Conservation (phyloP, 2,329 filamentous ascomycete genomes). For the Tolypocladium paradoxum region DNA sequence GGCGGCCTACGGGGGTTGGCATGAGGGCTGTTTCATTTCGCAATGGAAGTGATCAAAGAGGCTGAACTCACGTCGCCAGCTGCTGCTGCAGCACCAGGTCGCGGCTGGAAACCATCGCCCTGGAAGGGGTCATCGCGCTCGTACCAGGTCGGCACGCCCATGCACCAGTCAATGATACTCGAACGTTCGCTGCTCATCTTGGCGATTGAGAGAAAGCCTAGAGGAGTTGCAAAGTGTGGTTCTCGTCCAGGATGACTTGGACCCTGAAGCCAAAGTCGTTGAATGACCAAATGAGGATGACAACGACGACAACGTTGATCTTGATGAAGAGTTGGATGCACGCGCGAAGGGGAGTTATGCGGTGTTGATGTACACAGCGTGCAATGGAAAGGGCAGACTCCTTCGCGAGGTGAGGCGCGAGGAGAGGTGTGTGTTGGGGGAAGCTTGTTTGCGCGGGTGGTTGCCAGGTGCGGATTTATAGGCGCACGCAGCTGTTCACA, state of each 20-base stretch:
- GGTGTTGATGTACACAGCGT: background rate
- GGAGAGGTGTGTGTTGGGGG: background rate
- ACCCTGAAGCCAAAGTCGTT: background rate
- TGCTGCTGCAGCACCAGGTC: conserved; percentile 1
- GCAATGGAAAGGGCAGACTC: background rate
- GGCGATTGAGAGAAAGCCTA: background rate
- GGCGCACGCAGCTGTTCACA: background rate
- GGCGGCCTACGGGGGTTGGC: background rate
- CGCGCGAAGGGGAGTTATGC: background rate
- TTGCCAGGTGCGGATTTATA: background rate
- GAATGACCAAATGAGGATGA: background rate
- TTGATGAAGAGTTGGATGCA: background rate
- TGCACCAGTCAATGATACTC: conserved; percentile 17
- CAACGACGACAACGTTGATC: background rate
- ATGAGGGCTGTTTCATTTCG: background rate
- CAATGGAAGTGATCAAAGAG: background rate
- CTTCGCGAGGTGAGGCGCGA: background rate
- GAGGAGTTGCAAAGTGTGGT: too few species aligned
- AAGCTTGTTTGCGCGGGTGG: background rate
- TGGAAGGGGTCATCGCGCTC: conserved; percentile 25
- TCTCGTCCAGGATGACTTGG: background rate
- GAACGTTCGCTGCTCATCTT: background rate
- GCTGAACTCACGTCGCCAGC: background rate
- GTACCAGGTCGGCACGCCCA: conserved; percentile 21
- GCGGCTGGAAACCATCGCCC: conserved; percentile 19